Conservation (phyloP, 257 asterid species). For the Knoxia roxburghii region DNA sequence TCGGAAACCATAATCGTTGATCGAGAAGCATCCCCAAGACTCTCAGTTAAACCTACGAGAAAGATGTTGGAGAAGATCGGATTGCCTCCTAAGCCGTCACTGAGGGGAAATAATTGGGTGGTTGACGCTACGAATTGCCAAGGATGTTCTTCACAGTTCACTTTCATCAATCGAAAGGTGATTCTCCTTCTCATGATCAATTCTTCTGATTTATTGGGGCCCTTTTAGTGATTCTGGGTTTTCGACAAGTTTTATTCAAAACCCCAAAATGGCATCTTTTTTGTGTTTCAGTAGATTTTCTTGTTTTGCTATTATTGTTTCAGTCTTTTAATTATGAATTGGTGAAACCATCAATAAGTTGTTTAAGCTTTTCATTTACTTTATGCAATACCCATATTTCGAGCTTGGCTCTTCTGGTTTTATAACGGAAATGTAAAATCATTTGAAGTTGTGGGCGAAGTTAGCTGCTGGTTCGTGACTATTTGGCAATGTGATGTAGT, state of each 20-base stretch:
- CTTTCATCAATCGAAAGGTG: slow-evolving; percentile 98
- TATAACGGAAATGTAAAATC: background rate
- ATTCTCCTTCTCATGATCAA: background rate
- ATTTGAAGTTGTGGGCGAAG: background rate
- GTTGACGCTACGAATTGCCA: slow-evolving; percentile 95
- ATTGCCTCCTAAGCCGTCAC: slow-evolving; percentile 84
- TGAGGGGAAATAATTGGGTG: slow-evolving; percentile 85
- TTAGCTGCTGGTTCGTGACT: background rate
- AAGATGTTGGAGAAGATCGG: slow-evolving; percentile 95
- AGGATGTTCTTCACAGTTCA: slow-evolving; percentile 91
- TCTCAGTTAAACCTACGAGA: background rate
- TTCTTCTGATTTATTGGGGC: slow-evolving; percentile 7
- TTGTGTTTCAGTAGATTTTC: background rate
- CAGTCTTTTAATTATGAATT: background rate
- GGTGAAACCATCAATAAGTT: background rate
- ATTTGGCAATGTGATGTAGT: background rate
- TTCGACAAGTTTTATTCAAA: background rate
- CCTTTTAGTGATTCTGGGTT: background rate
- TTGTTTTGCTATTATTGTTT: background rate
- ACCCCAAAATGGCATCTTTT: slow-evolving; percentile 11
- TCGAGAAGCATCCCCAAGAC: background rate
- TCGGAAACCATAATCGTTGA: background rate
- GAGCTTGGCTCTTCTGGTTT: slow-evolving; percentile 17
- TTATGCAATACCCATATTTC: background rate
- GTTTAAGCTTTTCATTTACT: background rate